Evolutionary conservation across 352 stramenopile species (phyloP).

Genomic region (Elongisporangium senticosum): DNA sequence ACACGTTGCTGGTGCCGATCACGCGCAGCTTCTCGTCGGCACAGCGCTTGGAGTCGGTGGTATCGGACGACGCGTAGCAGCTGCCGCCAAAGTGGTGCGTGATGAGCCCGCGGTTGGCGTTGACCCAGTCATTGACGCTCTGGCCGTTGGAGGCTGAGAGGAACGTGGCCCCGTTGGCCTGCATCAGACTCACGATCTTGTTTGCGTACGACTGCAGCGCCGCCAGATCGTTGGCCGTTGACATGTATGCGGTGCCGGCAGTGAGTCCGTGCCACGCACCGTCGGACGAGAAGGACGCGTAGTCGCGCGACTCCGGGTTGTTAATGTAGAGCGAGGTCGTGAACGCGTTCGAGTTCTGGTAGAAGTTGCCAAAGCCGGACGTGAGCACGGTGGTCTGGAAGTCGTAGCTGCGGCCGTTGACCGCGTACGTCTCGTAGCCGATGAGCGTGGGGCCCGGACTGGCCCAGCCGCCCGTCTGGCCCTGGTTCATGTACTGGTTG

Average conservation of each 20-base stretch:
- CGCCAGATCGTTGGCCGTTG: slow-evolving; percentile 36
- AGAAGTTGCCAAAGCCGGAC: slow-evolving; percentile 35
- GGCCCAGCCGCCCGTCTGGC: slow-evolving; percentile 28
- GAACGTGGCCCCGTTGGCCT: slow-evolving; percentile 37
- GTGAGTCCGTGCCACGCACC: slow-evolving; percentile 36
- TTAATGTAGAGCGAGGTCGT: slow-evolving; percentile 48
- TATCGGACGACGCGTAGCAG: slow-evolving; percentile 61
- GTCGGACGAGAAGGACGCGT: slow-evolving; percentile 30
- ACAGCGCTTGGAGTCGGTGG: slow-evolving; percentile 35
- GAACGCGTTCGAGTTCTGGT: slow-evolving; percentile 25
- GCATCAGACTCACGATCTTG: slow-evolving; percentile 34
- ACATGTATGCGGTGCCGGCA: slow-evolving; percentile 30
- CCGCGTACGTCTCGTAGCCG: slow-evolving; percentile 50
- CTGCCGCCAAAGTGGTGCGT: slow-evolving; percentile 65
- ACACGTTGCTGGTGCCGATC: slow-evolving; percentile 62
- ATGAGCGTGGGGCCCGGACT: slow-evolving; percentile 47
- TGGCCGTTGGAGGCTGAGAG: slow-evolving; percentile 24
- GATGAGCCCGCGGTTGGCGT: slow-evolving; percentile 13
- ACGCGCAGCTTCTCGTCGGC: slow-evolving; percentile 56
- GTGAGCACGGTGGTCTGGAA: slow-evolving; percentile 54
- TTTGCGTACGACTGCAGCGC: slow-evolving; percentile 48
- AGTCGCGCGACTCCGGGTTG: slow-evolving; percentile 50
- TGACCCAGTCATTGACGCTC: slow-evolving; percentile 38
- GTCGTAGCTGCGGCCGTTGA: slow-evolving; percentile 47
- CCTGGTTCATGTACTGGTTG: slow-evolving; percentile 48